Conservation (phyloP, 2,329 filamentous ascomycete genomes). For the Domatiomyces globalis region DNA sequence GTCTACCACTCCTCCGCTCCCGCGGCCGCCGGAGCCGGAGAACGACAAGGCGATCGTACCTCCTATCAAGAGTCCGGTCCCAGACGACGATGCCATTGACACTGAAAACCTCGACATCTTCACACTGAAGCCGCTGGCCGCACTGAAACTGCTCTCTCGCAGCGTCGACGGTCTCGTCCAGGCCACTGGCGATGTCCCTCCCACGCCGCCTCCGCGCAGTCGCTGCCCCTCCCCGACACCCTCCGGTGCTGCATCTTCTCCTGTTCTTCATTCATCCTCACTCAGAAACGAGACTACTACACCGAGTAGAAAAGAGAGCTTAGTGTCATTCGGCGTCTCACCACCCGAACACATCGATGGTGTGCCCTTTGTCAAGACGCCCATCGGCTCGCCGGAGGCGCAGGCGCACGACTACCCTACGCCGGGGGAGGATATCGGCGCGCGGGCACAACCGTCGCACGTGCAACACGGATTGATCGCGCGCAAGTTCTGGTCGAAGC, state of each 20-base stretch:
- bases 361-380: constrained; percentile 23
- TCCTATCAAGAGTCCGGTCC: constrained; percentile 20
- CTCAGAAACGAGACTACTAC: neutral
- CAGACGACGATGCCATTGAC: constrained; percentile 22
- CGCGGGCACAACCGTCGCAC: constrained; percentile 56
- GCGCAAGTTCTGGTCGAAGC: constrained; percentile 84
- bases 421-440: constrained; percentile 37
- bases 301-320: constrained; percentile 18
- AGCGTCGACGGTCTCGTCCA: constrained; percentile 43
- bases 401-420: constrained; percentile 27
- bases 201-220: constrained; percentile 46
- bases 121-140: constrained; percentile 55
- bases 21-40: constrained; percentile 16
- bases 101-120: constrained; percentile 49
- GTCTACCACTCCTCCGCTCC: constrained; percentile 5
- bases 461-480: constrained; percentile 75
- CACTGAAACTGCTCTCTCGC: constrained; percentile 64
- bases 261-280: neutral
- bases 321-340: constrained; percentile 2
- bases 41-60: constrained; percentile 18
- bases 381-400: constrained; percentile 37
- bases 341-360: constrained; percentile 25
- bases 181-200: constrained; percentile 52
- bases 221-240: constrained; percentile 10
- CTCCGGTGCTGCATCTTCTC: neutral